phyloP scores from a whole-genome alignment of 495 filamentous ascomycete genomes.

The Penicillium roqueforti region DNA sequence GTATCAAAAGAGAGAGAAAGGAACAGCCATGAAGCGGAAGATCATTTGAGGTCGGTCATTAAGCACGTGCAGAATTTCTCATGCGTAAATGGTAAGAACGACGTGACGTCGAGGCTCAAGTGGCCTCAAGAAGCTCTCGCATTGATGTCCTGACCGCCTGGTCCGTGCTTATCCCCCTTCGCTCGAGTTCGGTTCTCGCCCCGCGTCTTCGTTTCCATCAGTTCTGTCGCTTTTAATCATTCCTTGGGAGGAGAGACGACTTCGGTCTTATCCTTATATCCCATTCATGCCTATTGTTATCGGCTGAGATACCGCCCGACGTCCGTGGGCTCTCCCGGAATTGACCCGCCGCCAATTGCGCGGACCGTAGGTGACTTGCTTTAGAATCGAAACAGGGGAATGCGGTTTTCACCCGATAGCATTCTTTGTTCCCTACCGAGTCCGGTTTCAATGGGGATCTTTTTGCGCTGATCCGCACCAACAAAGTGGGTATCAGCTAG shows the following conservation, averaged over 20 bases:
- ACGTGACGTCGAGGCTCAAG: conserved; percentile 7
- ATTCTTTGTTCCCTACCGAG: conserved; percentile 27
- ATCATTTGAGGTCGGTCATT: background rate
- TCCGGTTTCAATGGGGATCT: conserved; percentile 43
- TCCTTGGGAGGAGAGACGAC: conserved; percentile 15
- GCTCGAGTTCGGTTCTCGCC: conserved; percentile 27
- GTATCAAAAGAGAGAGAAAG: conserved; percentile 13
- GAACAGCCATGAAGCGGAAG: background rate
- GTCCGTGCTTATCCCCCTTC: conserved; percentile 26
- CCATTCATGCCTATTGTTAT: conserved; percentile 11
- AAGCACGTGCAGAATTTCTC: background rate
- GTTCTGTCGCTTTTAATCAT: conserved; percentile 20
- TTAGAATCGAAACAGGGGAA: conserved; percentile 34
- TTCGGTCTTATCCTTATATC: conserved; percentile 15
- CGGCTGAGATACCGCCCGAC: conserved; percentile 7
- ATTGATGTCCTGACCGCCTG: conserved; percentile 29
- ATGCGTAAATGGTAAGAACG: background rate
- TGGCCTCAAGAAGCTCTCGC: conserved; percentile 13
- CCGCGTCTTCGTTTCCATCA: conserved; percentile 26
- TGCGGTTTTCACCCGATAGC: conserved; percentile 38
- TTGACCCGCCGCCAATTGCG: conserved; percentile 22
- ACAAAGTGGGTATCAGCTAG: conserved; percentile 31
- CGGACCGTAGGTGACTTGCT: conserved; percentile 11
- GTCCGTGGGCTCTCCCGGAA: conserved; percentile 12
- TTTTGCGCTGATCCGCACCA: conserved; percentile 35